Conservation (phyloP, 148 eudicot genomes). For the Chenopodium album region DNA sequence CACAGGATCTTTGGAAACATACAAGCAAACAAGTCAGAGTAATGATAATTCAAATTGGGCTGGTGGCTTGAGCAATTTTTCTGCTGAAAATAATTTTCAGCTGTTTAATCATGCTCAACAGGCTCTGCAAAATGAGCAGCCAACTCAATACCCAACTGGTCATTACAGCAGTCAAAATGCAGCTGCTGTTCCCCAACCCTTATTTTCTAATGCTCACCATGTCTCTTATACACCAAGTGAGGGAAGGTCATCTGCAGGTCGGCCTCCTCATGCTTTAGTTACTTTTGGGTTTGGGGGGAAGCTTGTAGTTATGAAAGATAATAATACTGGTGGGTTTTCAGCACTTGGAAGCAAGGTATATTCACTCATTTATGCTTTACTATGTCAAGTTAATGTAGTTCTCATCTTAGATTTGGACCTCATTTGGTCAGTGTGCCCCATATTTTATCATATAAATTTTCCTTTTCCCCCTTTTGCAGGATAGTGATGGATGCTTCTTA, state of each 20-base stretch:
- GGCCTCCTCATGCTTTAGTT: conserved; percentile 94
- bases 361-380: neutral
- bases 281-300: conserved; percentile 98
- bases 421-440: neutral
- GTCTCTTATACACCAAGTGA: conserved; percentile 37
- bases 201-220: conserved; percentile 44
- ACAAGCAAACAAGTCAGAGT: conserved; percentile 34
- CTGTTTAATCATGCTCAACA: conserved; percentile 34
- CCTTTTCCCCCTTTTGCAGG: conserved; percentile 42
- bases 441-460: conserved; percentile 4
- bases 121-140: conserved; percentile 42
- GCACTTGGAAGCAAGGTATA: conserved; percentile 69
- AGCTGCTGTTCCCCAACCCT: conserved; percentile 40
- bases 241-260: conserved; percentile 81
- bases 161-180: conserved; percentile 41
- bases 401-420: neutral
- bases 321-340: conserved; percentile 32
- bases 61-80: conserved; percentile 28
- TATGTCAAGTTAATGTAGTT: neutral
- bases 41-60: conserved; percentile 35
- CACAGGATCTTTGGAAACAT: conserved; percentile 30
- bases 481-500: conserved; percentile 50
- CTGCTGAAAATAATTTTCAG: conserved; percentile 44
- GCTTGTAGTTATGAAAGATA: conserved; percentile 79
- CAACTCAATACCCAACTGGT: conserved; percentile 33